These are phyloP conservation scores for Smithsoniella earleae DNA, from an alignment of 163 green algal genomes.

Conservation along the genomic window DNA sequence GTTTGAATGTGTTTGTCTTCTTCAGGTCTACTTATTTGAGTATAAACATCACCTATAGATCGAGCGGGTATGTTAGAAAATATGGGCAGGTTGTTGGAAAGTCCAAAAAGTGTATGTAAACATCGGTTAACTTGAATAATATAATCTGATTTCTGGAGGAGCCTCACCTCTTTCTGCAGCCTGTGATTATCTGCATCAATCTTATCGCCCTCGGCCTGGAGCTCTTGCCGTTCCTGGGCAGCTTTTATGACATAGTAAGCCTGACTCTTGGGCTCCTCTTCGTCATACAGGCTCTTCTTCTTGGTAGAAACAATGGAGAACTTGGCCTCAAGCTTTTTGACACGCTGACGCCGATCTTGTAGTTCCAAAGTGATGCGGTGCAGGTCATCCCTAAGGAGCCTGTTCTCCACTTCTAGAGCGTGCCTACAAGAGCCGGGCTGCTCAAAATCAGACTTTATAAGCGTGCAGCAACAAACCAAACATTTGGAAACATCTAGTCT, in stretches of 20 bases:
- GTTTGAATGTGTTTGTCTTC: no score
- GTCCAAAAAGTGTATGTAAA: neutral
- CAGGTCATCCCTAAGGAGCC: conserved; percentile 68
- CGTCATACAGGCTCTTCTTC: conserved; percentile 38
- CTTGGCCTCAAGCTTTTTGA: conserved; percentile 63
- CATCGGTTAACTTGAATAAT: neutral
- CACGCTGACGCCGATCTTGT: conserved; percentile 47
- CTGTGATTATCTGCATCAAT: conserved; percentile 57
- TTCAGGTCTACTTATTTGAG: no score
- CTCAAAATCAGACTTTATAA: no score
- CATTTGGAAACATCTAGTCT: no score
- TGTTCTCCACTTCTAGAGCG: conserved; percentile 56
- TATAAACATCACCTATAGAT: no score
- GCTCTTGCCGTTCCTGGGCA: conserved; percentile 69
- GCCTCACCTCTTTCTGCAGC: conserved; percentile 51
- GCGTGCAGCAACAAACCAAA: no score
- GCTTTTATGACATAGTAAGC: conserved; percentile 83
- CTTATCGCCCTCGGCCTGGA: conserved; percentile 61
- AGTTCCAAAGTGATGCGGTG: conserved; percentile 70
- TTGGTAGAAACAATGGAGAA: conserved; percentile 55
- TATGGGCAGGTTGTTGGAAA: neutral
- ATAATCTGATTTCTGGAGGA: neutral
- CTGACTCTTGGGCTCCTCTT: conserved; percentile 53
- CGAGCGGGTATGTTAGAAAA: no score
- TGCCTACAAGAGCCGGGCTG: conserved; percentile 40